phyloP scores from a whole-genome alignment of 352 stramenopile species.

The Globisporangium radiosum region DNA sequence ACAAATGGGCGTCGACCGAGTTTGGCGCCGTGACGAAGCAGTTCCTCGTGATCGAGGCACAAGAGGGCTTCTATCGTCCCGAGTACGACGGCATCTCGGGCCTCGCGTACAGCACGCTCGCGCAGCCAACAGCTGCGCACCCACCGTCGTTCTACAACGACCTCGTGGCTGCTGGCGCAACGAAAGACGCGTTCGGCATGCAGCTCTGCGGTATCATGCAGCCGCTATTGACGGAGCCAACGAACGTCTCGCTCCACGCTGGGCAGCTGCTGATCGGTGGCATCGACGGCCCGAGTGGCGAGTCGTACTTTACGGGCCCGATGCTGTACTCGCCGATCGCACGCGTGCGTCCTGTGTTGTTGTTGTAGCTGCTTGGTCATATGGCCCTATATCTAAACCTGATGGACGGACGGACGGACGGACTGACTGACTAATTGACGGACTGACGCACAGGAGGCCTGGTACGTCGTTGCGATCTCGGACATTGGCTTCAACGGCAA shows the following conservation, averaged over 20 bases:
- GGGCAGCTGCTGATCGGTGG: constrained; percentile 64
- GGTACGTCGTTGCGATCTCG: constrained; percentile 74
- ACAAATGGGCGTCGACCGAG: constrained; percentile 54
- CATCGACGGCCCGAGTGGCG: constrained; percentile 40
- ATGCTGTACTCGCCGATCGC: constrained; percentile 80
- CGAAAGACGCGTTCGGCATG: constrained; percentile 62
- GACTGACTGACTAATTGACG: neutral
- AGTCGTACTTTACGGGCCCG: constrained; percentile 51
- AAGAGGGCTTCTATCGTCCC: constrained; percentile 67
- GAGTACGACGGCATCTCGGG: constrained; percentile 79
- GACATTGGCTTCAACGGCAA: constrained; percentile 61
- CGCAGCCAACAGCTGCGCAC: constrained; percentile 27
- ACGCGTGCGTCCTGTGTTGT: constrained; percentile 22
- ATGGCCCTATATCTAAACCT: neutral
- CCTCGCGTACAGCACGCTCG: constrained; percentile 53
- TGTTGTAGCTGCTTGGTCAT: neutral
- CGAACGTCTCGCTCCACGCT: constrained; percentile 46
- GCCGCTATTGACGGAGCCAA: constrained; percentile 33
- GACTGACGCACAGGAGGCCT: constrained; percentile 41
- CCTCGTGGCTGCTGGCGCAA: constrained; percentile 32
- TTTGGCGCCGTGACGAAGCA: constrained; percentile 49
- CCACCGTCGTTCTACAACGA: constrained; percentile 53
- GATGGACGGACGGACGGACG: neutral
- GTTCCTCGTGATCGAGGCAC: constrained; percentile 69
- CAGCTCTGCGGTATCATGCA: constrained; percentile 78